Percentiles rank a stretch among this genome's conserved stretches.
Evolutionary conservation across 2,329 filamentous ascomycete species (phyloP).

Genomic region (Penicillium freii): DNA sequence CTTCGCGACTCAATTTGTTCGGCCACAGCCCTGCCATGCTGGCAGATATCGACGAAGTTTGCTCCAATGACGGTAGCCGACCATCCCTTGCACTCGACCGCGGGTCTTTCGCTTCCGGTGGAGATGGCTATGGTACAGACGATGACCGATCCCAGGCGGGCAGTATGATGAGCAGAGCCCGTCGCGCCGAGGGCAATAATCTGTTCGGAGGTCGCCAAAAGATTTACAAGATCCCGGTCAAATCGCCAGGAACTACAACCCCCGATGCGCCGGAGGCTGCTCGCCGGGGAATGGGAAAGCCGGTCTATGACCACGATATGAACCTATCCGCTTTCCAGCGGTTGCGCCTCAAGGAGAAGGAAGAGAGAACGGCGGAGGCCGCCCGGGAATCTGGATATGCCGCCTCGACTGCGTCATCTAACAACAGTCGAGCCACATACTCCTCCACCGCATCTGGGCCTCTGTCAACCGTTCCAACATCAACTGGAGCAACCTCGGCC

Average conservation of each 20-base stretch:
- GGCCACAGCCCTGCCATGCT: conserved; percentile 61
- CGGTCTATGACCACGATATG: conserved; percentile 84
- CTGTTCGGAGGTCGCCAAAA: conserved; percentile 95
- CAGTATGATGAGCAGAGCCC: conserved; percentile 79
- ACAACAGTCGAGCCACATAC: conserved; percentile 73
- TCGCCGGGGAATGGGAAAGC: conserved; percentile 54
- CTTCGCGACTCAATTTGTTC: conserved; percentile 74
- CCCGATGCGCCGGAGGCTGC: conserved; percentile 33
- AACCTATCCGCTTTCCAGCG: conserved; percentile 79
- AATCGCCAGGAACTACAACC: conserved; percentile 36
- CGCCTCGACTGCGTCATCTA: conserved; percentile 63
- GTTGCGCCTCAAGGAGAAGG: conserved; percentile 57
- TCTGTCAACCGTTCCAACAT: conserved; percentile 67
- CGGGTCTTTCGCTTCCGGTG: conserved; percentile 63
- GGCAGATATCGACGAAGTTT: conserved; percentile 85
- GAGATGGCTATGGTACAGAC: conserved; percentile 61
- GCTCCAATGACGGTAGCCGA: conserved; percentile 66
- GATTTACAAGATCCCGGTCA: conserved; percentile 77
- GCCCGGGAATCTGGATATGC: conserved; percentile 46
- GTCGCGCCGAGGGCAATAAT: conserved; percentile 85
- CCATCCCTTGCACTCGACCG: conserved; percentile 61
- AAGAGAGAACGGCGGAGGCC: conserved; percentile 46
- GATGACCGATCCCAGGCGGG: conserved; percentile 59
- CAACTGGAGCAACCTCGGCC: conserved; percentile 84
- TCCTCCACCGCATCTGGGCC: conserved; percentile 78